Evolutionary conservation across 2,329 filamentous ascomycete species (phyloP).

Genomic region (Reticulascus tulasneorum): DNA sequence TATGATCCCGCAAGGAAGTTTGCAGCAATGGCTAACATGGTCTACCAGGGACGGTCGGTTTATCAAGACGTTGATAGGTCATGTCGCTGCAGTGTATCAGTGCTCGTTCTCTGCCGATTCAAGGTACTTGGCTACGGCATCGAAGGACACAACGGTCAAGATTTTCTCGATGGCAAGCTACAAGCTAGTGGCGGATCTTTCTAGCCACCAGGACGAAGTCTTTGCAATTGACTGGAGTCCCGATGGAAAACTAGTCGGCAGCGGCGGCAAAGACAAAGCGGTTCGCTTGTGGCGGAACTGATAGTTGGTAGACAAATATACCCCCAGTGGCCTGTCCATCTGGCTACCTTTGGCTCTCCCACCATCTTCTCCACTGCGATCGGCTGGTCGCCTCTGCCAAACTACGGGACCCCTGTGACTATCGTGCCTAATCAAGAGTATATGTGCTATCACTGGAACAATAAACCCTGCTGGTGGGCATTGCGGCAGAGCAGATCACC

Average conservation of each 20-base stretch:
- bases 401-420: too few relatives aligned
- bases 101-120: conserved; percentile 91
- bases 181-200: conserved; percentile 76
- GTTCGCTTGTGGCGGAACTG: conserved; percentile 64
- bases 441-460: too few relatives aligned
- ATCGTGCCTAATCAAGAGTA: too few relatives aligned
- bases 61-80: conserved; percentile 80
- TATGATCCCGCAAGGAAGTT: conserved; percentile 15
- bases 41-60: conserved; percentile 62
- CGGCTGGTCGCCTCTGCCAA: too few relatives aligned
- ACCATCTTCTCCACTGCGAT: too few relatives aligned
- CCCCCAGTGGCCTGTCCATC: conserved; percentile 11
- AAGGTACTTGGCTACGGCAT: conserved; percentile 78
- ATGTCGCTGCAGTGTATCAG: conserved; percentile 87
- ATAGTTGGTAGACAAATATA: too few relatives aligned
- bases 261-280: conserved; percentile 88
- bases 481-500: too few relatives aligned
- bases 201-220: conserved; percentile 88
- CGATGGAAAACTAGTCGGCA: conserved; percentile 83
- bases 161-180: conserved; percentile 88
- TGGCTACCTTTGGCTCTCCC: too few relatives aligned
- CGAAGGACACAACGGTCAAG: conserved; percentile 90
- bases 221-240: conserved; percentile 95
- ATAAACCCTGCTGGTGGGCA: too few relatives aligned
- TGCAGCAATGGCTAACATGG: conserved; percentile 12